phyloP scores from a whole-genome alignment of 2,329 filamentous ascomycete species.

The Aspergillus uvarum region DNA sequence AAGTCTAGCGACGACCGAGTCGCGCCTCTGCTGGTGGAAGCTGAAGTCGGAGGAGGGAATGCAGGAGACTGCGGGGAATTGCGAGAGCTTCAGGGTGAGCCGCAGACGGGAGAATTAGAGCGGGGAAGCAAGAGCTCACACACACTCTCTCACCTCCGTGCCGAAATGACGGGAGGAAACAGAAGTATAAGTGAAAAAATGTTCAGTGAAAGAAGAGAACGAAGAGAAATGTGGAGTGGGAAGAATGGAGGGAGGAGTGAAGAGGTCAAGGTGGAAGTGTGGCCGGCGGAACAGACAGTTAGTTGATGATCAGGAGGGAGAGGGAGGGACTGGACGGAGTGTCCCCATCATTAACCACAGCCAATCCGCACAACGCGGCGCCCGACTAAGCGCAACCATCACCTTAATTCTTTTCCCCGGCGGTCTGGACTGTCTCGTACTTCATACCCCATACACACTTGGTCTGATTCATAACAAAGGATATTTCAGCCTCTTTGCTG shows the following conservation, averaged over 20 bases:
- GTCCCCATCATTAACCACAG: constrained; percentile 6
- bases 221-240: neutral
- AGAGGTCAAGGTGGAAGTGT: constrained; percentile 5
- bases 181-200: neutral
- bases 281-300: neutral
- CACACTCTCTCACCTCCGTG: neutral
- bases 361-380: constrained; percentile 13
- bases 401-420: constrained; percentile 3
- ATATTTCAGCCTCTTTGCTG: no score
- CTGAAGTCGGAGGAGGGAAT: constrained; percentile 14
- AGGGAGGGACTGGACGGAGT: neutral
- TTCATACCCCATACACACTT: no score
- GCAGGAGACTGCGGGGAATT: constrained; percentile 34
- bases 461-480: no score
- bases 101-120: constrained; percentile 12
- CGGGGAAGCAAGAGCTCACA: constrained; percentile 1
- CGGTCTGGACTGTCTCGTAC: neutral
- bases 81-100: constrained; percentile 30
- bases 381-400: neutral
- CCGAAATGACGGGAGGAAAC: constrained; percentile 4
- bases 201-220: neutral
- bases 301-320: neutral
- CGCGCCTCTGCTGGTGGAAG: constrained; percentile 33
- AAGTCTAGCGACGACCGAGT: constrained; percentile 39
- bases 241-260: neutral